Evolutionary conservation across 176 grass and related monocot genomes (phyloP).

Genomic region (Musa beccarii): DNA sequence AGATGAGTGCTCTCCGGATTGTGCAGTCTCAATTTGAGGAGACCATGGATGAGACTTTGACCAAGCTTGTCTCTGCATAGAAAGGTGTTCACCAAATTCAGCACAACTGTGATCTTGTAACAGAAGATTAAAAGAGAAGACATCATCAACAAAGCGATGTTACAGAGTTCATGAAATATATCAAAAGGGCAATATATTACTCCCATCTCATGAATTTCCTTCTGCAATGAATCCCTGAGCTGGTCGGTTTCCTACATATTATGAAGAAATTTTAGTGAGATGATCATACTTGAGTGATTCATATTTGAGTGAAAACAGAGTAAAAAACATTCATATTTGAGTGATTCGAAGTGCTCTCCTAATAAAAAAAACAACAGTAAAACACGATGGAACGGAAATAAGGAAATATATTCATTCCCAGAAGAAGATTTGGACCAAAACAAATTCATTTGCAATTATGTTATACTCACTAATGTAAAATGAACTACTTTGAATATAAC

Average conservation of each 20-base stretch:
- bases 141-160: not conserved
- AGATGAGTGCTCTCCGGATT: constrained; percentile 31
- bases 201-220: constrained; percentile 70
- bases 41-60: constrained; percentile 59
- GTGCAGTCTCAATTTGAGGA: constrained; percentile 57
- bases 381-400: too few species aligned
- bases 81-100: constrained; percentile 26
- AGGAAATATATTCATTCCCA: too few species aligned
- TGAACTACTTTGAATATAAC: too few species aligned
- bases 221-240: constrained; percentile 56
- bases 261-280: not conserved
- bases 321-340: not conserved
- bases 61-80: constrained; percentile 49
- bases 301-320: too few species aligned
- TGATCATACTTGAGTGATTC: too few species aligned
- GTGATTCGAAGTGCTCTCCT: not conserved
- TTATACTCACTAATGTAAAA: too few species aligned
- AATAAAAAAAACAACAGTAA: not conserved
- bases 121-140: not conserved
- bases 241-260: constrained; percentile 70
- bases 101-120: not conserved
- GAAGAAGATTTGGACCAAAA: too few species aligned
- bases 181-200: constrained; percentile 14
- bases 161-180: not conserved
- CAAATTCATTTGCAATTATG: too few species aligned